Evolutionary conservation across 2,329 filamentous ascomycete genomes (phyloP), one percentile per base, ranked within the genome.

Genomic region (Rhinocladiella mackenziei): DNA sequence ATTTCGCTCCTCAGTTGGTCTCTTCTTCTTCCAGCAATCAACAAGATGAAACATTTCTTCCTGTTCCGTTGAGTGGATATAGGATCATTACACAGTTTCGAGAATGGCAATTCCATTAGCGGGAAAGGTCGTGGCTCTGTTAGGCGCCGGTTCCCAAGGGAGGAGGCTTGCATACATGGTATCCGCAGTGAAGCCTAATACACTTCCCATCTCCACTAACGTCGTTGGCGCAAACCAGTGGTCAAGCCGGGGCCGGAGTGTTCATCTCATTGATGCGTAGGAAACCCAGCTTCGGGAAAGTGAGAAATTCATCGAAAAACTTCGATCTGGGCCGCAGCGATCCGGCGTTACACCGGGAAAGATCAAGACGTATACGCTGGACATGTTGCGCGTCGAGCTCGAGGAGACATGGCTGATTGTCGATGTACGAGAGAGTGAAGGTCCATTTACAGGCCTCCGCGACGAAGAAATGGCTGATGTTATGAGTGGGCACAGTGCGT

Each of bases 101-200:
- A n/a, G n/a, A n/a, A n/a, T n/a, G n/a, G n/a, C n/a, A n/a, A n/a
- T n/a, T n/a, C n/a, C n/a, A n/a, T n/a, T n/a, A n/a, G n/a, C n/a
- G n/a, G 35, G 36, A 30, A 44, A 13, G 36, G 30, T 37, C 7
- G 58, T 59, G 19, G 51, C 53, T n/a, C 52, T 60, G n/a, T 32
- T 64, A 5, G 63, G 63, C 6, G 63, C 62, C 17, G 63, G 63
- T 13, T 63, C 61, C 17, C 63, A 65, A 48, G 63, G 63, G 3
- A 53, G 61, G 41, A 56, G 63, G n/a, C 56, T 65, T 13, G 63
- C 63, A 28, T 63, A 60, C 32, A 65, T 65, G 63, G 62, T 64
- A 53, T 8, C 13, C 11, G 26, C 7, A 20, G 13, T 30, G n/a
- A 10, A 10, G 6, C 14, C 6, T 15, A 26, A 35, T 36, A 15